phyloP scores from a whole-genome alignment of 495 filamentous ascomycete genomes.

The Monascus purpureus region DNA sequence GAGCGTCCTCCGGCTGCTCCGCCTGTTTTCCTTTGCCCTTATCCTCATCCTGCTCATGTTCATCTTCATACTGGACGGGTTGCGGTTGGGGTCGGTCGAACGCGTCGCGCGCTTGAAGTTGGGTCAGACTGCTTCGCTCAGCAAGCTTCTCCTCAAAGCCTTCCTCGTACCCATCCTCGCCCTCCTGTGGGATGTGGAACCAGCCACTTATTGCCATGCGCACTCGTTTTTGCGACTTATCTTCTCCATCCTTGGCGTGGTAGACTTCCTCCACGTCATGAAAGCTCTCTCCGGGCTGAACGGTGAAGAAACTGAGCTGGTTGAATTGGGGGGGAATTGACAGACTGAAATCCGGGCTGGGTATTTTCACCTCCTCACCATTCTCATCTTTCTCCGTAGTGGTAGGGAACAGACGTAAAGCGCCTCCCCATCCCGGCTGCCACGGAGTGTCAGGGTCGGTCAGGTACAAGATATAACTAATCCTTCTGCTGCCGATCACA shows the following conservation, averaged over 20 bases:
- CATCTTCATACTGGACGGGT: conserved; percentile 28
- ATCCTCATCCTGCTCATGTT: conserved; percentile 14
- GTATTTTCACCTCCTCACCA: conserved; percentile 59
- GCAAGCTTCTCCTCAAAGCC: conserved; percentile 81
- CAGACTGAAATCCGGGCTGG: conserved; percentile 57
- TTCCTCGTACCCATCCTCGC: conserved; percentile 82
- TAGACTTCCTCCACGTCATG: conserved; percentile 99
- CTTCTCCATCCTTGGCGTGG: conserved; percentile 47
- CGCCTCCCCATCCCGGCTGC: conserved; percentile 89
- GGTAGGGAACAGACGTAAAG: conserved; percentile 78
- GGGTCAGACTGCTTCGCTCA: conserved; percentile 75
- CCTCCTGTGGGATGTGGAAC: conserved; percentile 95
- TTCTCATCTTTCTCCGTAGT: conserved; percentile 45
- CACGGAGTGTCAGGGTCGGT: conserved; percentile 85
- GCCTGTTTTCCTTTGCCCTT: conserved; percentile 33
- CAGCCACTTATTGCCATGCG: conserved; percentile 99
- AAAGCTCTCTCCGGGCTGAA: conserved; percentile 93
- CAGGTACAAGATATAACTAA: conserved; percentile 95
- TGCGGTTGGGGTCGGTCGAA: conserved; percentile 66
- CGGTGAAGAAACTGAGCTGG: conserved; percentile 94
- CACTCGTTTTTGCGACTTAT: conserved; percentile 52
- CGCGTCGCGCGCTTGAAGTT: conserved; percentile 80
- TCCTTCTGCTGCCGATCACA: conserved; percentile 83
- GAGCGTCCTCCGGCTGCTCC: conserved; percentile 26
- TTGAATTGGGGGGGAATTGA: conserved; percentile 90